Evolutionary conservation across 495 filamentous ascomycete genomes (phyloP), one percentile per base, ranked within the genome.

Genomic region (Collariella sp.): DNA sequence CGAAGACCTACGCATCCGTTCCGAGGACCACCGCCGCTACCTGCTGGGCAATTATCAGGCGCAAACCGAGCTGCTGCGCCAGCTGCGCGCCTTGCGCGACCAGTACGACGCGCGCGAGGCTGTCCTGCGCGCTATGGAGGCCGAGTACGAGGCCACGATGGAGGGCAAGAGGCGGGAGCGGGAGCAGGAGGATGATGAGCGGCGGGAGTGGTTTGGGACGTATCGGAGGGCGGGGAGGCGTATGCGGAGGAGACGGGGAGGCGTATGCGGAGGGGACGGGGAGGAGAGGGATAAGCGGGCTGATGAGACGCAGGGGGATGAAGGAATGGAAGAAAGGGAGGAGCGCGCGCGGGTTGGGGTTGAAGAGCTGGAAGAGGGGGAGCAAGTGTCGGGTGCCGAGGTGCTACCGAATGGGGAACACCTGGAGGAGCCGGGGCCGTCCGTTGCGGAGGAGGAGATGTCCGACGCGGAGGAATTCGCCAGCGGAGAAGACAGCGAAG

Each of bases 161-260:
- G n/a, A 20, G 31, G 31, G 24, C 7, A 46, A 16, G 41, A 31
- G 20, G 31, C 5, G 9, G 29, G 50, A 54, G 43, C 6, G 52
- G 23, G 52, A 35, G 46, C 12, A 19, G 35, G 46, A 62, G 43
- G 57, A 59, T 40, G 57, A 52, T 34, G 31, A 38, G 34, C 15
- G 55, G 33, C 16, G 38, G 29, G 23, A 10, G 29, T 62, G 48
- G 43, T 62, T 62, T 34, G 31, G 22, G 35, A 29, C 12, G 12
- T 49, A 39, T 11, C 35, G 50, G 9, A 46, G 40, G 44, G 52
- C 3, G 52, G 52, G 35, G 10, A 47, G 42, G 52, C 44, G 0
- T 47, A 54, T 41, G n/a, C 52, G 18, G 46, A 36, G 34, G 18
- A 1, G 49, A 15, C 0, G 23, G 6, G 39, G 19, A 15, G 23